These are phyloP conservation scores for Coccomyxa sp. DNA, from an alignment of 139 green algal species.

Conservation along the genomic window DNA sequence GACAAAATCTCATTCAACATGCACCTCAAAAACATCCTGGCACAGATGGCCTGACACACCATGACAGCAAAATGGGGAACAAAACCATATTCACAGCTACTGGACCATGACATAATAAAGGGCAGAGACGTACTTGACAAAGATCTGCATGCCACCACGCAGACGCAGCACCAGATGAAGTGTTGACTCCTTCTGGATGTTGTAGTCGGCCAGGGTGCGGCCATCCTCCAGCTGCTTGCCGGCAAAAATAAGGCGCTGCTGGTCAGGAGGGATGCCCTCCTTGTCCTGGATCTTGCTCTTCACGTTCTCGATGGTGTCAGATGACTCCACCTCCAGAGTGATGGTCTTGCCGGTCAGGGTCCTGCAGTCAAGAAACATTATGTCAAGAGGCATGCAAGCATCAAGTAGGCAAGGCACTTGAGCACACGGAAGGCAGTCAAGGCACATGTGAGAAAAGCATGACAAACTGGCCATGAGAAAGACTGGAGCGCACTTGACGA, in stretches of 20 bases:
- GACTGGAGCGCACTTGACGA: conserved; percentile 34
- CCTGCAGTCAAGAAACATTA: background rate
- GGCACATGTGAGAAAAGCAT: background rate
- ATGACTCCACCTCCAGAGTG: conserved; percentile 68
- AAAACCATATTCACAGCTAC: background rate
- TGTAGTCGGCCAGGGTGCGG: conserved; percentile 90
- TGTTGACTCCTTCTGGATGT: conserved; percentile 89
- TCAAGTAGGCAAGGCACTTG: too few relatives aligned
- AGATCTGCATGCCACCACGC: conserved; percentile 59
- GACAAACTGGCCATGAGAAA: background rate
- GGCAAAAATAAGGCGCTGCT: conserved; percentile 94
- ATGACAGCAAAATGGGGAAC: too few relatives aligned
- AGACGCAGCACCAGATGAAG: conserved; percentile 82
- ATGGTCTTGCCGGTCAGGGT: conserved; percentile 95
- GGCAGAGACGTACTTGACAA: conserved; percentile 10
- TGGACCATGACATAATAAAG: background rate
- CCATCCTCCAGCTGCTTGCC: conserved; percentile 96
- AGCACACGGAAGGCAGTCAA: too few relatives aligned
- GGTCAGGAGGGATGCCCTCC: conserved; percentile 81
- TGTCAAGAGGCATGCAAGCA: conserved; percentile 48
- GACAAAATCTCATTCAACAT: too few relatives aligned
- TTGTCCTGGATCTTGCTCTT: conserved; percentile 94
- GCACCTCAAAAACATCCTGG: too few relatives aligned
- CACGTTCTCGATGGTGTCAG: conserved; percentile 81
- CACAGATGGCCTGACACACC: too few relatives aligned